A percentile compares a stretch with the other conserved stretches of the same genome.
Conservation (phyloP, 164 flowering plant species). For the Dillenia suffruticosa region DNA sequence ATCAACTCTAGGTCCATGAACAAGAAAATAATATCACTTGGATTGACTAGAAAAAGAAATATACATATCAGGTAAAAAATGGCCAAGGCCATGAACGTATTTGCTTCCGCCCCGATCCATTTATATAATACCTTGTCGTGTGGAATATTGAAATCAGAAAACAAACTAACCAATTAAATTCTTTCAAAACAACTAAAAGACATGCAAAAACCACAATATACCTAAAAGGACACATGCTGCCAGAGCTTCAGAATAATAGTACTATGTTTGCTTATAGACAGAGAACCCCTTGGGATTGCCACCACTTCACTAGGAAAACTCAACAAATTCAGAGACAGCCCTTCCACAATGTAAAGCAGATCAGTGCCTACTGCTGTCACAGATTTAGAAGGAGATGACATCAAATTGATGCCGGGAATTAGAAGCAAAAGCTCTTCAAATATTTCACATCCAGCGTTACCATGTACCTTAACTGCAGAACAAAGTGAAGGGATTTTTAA, state of each 20-base stretch:
- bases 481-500: conserved; percentile 3
- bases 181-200: too few species aligned
- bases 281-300: conserved; percentile 15
- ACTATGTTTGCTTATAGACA: conserved; percentile 43
- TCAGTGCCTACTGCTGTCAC: conserved; percentile 65
- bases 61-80: too few species aligned
- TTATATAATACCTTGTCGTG: too few species aligned
- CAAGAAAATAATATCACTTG: too few species aligned
- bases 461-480: conserved; percentile 35
- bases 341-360: conserved; percentile 54
- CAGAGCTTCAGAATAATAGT: conserved; percentile 46
- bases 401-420: conserved; percentile 64
- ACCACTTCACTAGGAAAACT: conserved; percentile 18
- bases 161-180: too few species aligned
- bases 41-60: too few species aligned
- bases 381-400: conserved; percentile 76
- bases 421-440: conserved; percentile 61
- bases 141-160: too few species aligned
- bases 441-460: conserved; percentile 16
- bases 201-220: conserved; percentile 11
- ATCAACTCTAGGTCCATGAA: too few species aligned
- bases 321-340: conserved; percentile 26
- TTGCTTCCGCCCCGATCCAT: too few species aligned
- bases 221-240: conserved; percentile 76
- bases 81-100: too few species aligned